These are phyloP conservation scores for Neofusicoccum ribis DNA, from an alignment of 2,329 filamentous ascomycete species.

Conservation along the genomic window DNA sequence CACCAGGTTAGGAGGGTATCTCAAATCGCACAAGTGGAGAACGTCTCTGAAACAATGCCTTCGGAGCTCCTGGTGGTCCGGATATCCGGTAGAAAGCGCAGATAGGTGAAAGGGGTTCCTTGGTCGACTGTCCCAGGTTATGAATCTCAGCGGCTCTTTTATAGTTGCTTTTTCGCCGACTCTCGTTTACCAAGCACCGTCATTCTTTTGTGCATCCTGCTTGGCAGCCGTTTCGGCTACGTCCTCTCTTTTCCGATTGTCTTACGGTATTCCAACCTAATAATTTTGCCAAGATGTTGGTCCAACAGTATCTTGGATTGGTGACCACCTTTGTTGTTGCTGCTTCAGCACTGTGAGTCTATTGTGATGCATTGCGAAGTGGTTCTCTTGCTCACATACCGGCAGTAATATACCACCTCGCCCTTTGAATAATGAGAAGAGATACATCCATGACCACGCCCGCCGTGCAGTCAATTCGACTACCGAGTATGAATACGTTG, in stretches of 20 bases:
- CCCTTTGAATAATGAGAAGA: not conserved
- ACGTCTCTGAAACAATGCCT: not conserved
- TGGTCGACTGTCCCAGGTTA: no score
- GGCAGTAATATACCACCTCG: not conserved
- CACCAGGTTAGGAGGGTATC: not conserved
- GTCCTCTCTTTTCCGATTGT: not conserved
- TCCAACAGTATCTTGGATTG: conserved; percentile 1
- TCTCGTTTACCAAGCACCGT: not conserved
- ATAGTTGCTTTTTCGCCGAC: not conserved
- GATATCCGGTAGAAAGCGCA: not conserved
- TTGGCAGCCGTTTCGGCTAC: not conserved
- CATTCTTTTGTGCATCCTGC: not conserved
- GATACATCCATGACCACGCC: not conserved
- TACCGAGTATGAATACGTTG: conserved; percentile 58
- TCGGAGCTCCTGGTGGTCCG: not conserved
- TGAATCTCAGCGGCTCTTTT: not conserved
- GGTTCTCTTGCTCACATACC: not conserved
- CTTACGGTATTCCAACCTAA: not conserved
- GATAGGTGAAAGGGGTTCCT: not conserved
- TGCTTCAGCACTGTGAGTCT: not conserved
- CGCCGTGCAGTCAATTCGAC: not conserved
- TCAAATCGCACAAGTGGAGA: not conserved
- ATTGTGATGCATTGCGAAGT: not conserved
- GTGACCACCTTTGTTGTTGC: not conserved
- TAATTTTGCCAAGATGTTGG: not conserved